phyloP scores from a whole-genome alignment of 148 eudicot species.

The Vaccinium vitisidaea region DNA sequence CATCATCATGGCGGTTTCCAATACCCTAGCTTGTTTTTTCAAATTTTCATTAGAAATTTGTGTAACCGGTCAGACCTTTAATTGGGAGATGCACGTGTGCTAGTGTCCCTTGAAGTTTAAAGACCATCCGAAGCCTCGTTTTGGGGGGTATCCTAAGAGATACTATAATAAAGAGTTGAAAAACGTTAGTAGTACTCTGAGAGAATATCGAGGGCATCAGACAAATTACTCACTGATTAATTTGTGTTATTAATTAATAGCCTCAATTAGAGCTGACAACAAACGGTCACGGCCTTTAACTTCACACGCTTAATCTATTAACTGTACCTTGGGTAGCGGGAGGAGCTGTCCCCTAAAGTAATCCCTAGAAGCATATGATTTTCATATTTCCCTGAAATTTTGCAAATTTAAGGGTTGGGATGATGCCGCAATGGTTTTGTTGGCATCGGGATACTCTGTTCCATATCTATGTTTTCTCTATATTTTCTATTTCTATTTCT shows the following conservation, averaged over 20 bases:
- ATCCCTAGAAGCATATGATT: neutral
- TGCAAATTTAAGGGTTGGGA: neutral
- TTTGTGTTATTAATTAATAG: neutral
- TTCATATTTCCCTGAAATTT: neutral
- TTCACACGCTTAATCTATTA: neutral
- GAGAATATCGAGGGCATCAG: neutral
- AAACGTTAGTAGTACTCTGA: neutral
- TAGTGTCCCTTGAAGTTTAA: neutral
- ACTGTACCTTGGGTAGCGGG: neutral
- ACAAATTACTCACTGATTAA: neutral
- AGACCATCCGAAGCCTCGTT: neutral
- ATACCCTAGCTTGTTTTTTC: too few relatives aligned
- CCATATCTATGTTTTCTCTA: too few relatives aligned
- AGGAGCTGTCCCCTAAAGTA: neutral
- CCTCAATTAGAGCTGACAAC: constrained; percentile 13
- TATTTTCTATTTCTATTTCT: neutral
- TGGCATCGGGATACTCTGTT: too few relatives aligned
- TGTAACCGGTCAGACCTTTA: too few relatives aligned
- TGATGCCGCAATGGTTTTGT: neutral
- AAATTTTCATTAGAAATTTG: too few relatives aligned
- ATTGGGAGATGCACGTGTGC: constrained; percentile 2
- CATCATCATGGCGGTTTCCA: too few relatives aligned
- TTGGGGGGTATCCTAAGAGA: neutral
- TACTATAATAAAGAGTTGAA: neutral
- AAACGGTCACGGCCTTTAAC: neutral